A percentile compares a stretch with the other conserved stretches of the same genome.
phyloP scores from a whole-genome alignment of 805 yeast genomes.

The Lipomyces spencermartinsiae region DNA sequence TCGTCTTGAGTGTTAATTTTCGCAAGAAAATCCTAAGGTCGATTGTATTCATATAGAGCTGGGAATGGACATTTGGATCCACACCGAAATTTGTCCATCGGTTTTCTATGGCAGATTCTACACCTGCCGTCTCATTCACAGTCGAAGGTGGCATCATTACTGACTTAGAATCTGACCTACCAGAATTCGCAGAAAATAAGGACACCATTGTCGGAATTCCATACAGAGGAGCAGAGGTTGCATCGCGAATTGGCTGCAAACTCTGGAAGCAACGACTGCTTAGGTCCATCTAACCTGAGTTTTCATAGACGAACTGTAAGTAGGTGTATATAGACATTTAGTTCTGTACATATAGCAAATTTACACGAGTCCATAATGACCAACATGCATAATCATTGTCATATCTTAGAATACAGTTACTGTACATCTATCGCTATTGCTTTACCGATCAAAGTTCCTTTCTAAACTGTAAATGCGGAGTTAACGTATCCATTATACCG shows the following conservation, averaged over 20 bases:
- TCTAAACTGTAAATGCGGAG: constrained; percentile 29
- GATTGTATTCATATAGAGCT: constrained; percentile 40
- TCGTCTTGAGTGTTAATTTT: background rate
- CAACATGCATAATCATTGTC: background rate
- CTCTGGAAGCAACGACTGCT: constrained; percentile 24
- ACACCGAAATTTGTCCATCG: constrained; percentile 75
- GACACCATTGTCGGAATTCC: constrained; percentile 16
- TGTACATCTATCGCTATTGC: background rate
- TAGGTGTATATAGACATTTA: background rate
- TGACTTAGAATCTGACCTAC: constrained; percentile 7
- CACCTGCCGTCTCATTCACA: constrained; percentile 12
- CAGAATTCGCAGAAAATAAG: constrained; percentile 1
- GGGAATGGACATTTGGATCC: constrained; percentile 78
- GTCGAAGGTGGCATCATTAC: constrained; percentile 21
- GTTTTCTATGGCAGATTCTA: constrained; percentile 42
- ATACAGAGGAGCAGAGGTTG: constrained; percentile 16
- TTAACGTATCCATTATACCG: constrained; percentile 24
- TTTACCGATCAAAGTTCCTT: constrained; percentile 15
- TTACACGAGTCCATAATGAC: background rate
- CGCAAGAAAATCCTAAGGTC: background rate
- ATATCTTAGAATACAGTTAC: background rate
- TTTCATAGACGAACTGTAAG: background rate
- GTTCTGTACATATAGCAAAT: background rate
- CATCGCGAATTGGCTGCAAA: background rate
- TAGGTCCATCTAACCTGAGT: constrained; percentile 5